Percentiles rank a stretch among this genome's conserved stretches.
phyloP scores from a whole-genome alignment of 805 yeast species.

The Teunomyces lycoperdinae region DNA sequence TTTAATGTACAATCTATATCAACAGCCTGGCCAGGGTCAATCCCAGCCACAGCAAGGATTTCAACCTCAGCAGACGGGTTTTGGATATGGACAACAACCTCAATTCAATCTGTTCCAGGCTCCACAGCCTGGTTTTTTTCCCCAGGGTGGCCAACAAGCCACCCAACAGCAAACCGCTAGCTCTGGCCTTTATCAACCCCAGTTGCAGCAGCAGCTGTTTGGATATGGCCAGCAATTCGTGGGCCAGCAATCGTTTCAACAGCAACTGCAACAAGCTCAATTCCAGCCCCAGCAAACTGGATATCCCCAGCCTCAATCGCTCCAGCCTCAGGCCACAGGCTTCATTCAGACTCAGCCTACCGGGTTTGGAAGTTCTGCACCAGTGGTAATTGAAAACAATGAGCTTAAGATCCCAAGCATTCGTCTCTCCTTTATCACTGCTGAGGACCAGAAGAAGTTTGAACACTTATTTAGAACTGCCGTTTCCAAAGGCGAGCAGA shows the following conservation, averaged over 20 bases:
- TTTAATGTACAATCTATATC: conserved; percentile 41
- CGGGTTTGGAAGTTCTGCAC: conserved; percentile 42
- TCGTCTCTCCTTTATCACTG: conserved; percentile 79
- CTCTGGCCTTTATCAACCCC: conserved; percentile 5
- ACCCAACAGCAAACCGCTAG: conserved; percentile 6
- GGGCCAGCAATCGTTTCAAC: conserved; percentile 11
- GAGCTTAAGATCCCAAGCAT: conserved; percentile 68
- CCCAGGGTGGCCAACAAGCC: conserved; percentile 3
- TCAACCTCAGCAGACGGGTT: conserved; percentile 24
- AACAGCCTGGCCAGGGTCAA: conserved; percentile 16
- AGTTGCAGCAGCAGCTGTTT: conserved; percentile 41
- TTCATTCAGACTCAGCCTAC: conserved; percentile 43
- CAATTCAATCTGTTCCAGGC: conserved; percentile 6
- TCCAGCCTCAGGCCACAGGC: conserved; percentile 37
- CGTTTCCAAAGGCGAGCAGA: conserved; percentile 66
- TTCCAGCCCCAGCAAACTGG: conserved; percentile 22
- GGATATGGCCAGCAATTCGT: conserved; percentile 29
- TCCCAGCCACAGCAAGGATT: conserved; percentile 27
- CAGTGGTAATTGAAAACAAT: conserved; percentile 48
- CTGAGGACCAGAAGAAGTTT: conserved; percentile 81
- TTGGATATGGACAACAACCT: conserved; percentile 14
- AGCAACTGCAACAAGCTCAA: conserved; percentile 14
- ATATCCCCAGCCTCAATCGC: conserved; percentile 3
- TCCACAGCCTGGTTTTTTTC: background rate
- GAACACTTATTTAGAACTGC: conserved; percentile 81